Evolutionary conservation across 2,329 filamentous ascomycete genomes (phyloP).

Genomic region (Microcyclosporella mali): DNA sequence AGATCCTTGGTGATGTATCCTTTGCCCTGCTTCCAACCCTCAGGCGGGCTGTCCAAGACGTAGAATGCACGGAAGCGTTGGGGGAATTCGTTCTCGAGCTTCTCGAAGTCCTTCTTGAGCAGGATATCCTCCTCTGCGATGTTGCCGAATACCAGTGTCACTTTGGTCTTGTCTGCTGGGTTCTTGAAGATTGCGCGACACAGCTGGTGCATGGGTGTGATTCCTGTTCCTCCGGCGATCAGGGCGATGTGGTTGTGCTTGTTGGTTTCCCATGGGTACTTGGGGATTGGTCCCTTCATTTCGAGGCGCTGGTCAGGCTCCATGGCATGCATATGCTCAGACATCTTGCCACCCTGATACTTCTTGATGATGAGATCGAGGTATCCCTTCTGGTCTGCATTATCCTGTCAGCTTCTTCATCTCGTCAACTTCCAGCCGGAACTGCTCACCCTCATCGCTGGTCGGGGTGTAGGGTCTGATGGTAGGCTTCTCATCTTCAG

Average conservation of each 20-base stretch:
- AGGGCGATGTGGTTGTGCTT: conserved; percentile 85
- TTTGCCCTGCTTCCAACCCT: conserved; percentile 68
- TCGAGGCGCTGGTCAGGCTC: conserved; percentile 73
- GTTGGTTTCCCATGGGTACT: conserved; percentile 84
- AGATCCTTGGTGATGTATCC: conserved; percentile 86
- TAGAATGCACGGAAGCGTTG: conserved; percentile 95
- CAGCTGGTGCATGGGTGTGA: conserved; percentile 98
- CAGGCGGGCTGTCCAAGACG: conserved; percentile 75
- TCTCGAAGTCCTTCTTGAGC: conserved; percentile 73
- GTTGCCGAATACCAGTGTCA: conserved; percentile 92
- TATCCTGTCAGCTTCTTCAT: not conserved
- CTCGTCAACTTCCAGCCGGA: not conserved
- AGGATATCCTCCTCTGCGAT: conserved; percentile 84
- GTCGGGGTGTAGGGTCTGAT: conserved; percentile 90
- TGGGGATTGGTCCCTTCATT: conserved; percentile 92
- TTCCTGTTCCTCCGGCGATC: conserved; percentile 91
- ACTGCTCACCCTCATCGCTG: conserved; percentile 67
- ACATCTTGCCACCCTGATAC: conserved; percentile 90
- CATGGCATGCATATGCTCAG: conserved; percentile 78
- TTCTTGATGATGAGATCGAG: conserved; percentile 87
- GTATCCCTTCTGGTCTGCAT: conserved; percentile 64
- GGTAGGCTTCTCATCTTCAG: conserved; percentile 75
- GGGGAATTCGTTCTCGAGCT: conserved; percentile 91
- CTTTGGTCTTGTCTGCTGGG: conserved; percentile 93
- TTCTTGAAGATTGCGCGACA: conserved; percentile 89